phyloP scores from a whole-genome alignment of 352 stramenopile genomes.

The Phytophthora colocasiae region DNA sequence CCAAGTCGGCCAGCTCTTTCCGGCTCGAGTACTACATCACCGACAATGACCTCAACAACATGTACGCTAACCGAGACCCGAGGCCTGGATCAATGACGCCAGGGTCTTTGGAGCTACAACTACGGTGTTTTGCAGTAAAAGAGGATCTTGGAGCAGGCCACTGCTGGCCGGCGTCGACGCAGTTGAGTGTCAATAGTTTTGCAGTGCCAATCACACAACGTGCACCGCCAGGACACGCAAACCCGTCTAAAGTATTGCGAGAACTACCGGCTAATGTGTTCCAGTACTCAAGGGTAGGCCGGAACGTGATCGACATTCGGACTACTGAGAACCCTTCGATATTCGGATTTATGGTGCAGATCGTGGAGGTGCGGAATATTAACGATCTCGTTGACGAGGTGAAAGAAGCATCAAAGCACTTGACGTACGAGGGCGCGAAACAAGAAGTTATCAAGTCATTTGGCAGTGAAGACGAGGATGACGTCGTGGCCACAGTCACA shows the following conservation, averaged over 20 bases:
- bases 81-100: constrained; percentile 62
- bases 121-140: constrained; percentile 82
- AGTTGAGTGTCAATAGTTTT: constrained; percentile 80
- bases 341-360: constrained; percentile 79
- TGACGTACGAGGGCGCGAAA: constrained; percentile 80
- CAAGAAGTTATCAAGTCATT: constrained; percentile 85
- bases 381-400: constrained; percentile 72
- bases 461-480: constrained; percentile 80
- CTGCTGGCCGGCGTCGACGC: constrained; percentile 73
- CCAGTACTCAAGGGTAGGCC: constrained; percentile 67
- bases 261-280: constrained; percentile 83
- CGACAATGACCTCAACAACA: constrained; percentile 77
- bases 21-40: constrained; percentile 74
- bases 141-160: constrained; percentile 73
- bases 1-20: constrained; percentile 51
- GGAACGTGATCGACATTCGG: constrained; percentile 78
- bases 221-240: constrained; percentile 73
- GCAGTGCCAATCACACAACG: constrained; percentile 71
- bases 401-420: constrained; percentile 57
- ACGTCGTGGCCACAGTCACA: constrained; percentile 86
- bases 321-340: constrained; percentile 67
- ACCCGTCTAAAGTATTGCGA: constrained; percentile 83
- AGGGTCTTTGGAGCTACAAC: constrained; percentile 73
- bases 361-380: constrained; percentile 73
- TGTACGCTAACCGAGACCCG: constrained; percentile 64